Evolutionary conservation across 2,329 filamentous ascomycete species (phyloP).

Genomic region (Pezicula radicicola): DNA sequence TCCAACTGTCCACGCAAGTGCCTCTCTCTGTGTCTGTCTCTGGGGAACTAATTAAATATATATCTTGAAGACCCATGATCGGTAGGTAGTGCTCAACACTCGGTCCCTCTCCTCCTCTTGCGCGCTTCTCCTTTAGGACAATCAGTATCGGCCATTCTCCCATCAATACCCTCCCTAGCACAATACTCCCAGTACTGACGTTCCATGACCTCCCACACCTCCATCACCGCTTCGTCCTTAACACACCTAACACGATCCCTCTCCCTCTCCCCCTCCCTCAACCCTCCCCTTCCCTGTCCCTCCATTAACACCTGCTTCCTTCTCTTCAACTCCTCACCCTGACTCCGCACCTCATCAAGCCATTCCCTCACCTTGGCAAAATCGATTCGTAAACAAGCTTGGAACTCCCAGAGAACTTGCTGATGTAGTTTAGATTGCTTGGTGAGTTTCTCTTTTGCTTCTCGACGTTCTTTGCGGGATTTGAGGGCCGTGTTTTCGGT

Average conservation of each 20-base stretch:
- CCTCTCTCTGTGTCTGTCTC: too few relatives aligned
- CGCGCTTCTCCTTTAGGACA: too few relatives aligned
- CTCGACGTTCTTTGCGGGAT: not conserved
- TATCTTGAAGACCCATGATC: too few relatives aligned
- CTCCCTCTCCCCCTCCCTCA: not conserved
- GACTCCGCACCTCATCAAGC: not conserved
- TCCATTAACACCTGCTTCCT: not conserved
- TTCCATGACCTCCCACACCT: not conserved
- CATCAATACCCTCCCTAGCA: too few relatives aligned
- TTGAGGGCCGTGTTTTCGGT: too few relatives aligned
- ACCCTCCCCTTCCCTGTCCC: not conserved
- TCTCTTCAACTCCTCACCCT: not conserved
- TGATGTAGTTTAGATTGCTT: not conserved
- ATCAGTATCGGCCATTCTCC: too few relatives aligned
- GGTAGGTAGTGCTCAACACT: too few relatives aligned
- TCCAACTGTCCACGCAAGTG: too few relatives aligned
- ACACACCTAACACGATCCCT: not conserved
- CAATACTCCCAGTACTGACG: not conserved
- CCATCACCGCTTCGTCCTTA: not conserved
- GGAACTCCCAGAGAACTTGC: constrained; percentile 1
- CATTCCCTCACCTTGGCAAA: not conserved
- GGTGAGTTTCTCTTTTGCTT: not conserved
- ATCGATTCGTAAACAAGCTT: not conserved
- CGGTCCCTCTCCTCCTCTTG: too few relatives aligned
- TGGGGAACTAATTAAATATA: too few relatives aligned